Evolutionary conservation across 2,329 filamentous ascomycete species (phyloP), one percentile per base, ranked within the genome.

Genomic region (Cercospora sesami): DNA sequence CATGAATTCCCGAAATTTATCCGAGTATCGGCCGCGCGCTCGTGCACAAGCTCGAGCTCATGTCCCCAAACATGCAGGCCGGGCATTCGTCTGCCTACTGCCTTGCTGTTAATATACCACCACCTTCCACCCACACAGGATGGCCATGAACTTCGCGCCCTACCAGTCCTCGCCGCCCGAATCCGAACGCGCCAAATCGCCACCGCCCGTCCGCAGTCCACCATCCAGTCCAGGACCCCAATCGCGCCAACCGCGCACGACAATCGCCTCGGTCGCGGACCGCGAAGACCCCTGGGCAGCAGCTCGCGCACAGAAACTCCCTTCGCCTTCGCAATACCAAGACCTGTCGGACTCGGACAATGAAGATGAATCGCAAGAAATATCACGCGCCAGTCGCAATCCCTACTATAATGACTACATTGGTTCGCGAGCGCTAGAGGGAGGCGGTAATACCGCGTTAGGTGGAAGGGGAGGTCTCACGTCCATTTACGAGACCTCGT

Each of bases 121-220:
- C 53, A 57, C 5, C 26, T 58, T 26, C 26, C 53, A 10, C 8
- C 2, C 53, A 18, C 23, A n/a, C 55, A 72, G 42, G 53, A 76
- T 75, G 72, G 82, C 75, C 65, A 95, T 95, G 91, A 92, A 97
- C 83, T 99, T 98, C 79, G 95, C 95, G 57, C 95, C 95, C 42
- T 99, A 98, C 82, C 95, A 98, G 83, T 94, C 94, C 80, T 91
- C 91, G 60, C 91, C 91, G 16, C 95, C 95, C 9, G 94, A 98
- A 82, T 86, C 90, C 74, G 88, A 89, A 73, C 92, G 94, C 76
- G 89, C 91, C 63, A 86, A 93, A 78, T 96, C 92, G 21, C 92
- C 93, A 63, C 86, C 89, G 10, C 81, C 79, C 65, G 84, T 72
- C 87, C 91, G 78, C 80, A 89, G 83, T 80, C 88, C 78, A 79